Conservation (phyloP, 257 asterid genomes). For the Catharanthus roseus region DNA sequence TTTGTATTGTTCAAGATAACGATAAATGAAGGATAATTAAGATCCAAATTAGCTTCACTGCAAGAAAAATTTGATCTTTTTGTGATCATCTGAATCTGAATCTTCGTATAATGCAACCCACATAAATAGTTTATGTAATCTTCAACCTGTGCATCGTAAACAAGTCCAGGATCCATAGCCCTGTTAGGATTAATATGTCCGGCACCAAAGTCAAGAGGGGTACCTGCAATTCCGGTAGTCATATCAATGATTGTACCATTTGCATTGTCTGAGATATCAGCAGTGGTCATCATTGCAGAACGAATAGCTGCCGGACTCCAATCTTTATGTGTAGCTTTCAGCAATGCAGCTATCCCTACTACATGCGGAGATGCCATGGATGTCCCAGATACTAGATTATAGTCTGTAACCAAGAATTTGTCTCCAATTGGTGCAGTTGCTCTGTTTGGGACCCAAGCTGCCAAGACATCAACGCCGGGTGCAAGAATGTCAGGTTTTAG, state of each 20-base stretch:
- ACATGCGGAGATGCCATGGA: slow-evolving; percentile 21
- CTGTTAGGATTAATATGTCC: slow-evolving; percentile 18
- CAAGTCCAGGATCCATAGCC: slow-evolving; percentile 20
- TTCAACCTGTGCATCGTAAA: background rate
- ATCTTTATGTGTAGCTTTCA: slow-evolving; percentile 13
- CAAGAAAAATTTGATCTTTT: slow-evolving; percentile 14
- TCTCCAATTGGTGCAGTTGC: slow-evolving; percentile 9
- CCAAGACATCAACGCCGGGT: slow-evolving; percentile 13
- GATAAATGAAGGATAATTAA: slow-evolving; percentile 21
- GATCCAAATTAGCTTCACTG: slow-evolving; percentile 9
- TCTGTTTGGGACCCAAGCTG: slow-evolving; percentile 17
- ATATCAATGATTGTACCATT: slow-evolving; percentile 8
- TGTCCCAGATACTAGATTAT: slow-evolving; percentile 8
- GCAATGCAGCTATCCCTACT: slow-evolving; percentile 19
- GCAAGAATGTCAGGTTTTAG: slow-evolving; percentile 19
- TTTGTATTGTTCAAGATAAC: slow-evolving; percentile 15
- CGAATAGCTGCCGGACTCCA: slow-evolving; percentile 16
- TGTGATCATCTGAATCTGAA: slow-evolving; percentile 15
- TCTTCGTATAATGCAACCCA: slow-evolving; percentile 9
- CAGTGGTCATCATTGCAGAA: slow-evolving; percentile 22
- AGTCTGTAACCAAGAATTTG: slow-evolving; percentile 6
- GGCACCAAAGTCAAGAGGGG: slow-evolving; percentile 19
- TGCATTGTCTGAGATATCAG: slow-evolving; percentile 10
- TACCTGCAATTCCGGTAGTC: slow-evolving; percentile 12
- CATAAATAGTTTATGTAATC: slow-evolving; percentile 4